phyloP scores from a whole-genome alignment of 164 flowering plant species.

The Vitis riparia region DNA sequence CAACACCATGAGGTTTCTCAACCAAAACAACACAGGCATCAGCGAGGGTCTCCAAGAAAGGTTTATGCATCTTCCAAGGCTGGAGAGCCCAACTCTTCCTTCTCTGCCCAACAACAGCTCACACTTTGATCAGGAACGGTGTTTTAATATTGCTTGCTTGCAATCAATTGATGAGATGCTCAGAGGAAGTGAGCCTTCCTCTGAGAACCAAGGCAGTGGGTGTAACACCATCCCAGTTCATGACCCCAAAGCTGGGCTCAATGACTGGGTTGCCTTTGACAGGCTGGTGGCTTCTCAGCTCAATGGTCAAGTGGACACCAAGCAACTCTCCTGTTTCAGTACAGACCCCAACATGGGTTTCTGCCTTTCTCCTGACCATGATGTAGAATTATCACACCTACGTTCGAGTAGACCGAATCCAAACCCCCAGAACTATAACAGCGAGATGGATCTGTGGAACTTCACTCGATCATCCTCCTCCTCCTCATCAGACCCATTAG shows the following conservation, averaged over 20 bases:
- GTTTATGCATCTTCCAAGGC: slow-evolving; percentile 53
- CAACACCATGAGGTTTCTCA: slow-evolving; percentile 13
- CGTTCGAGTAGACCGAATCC: slow-evolving; percentile 23
- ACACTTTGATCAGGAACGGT: slow-evolving; percentile 22
- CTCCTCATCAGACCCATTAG: slow-evolving; percentile 54
- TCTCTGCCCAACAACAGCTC: slow-evolving; percentile 8
- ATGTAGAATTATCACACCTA: slow-evolving; percentile 21
- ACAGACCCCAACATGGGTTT: slow-evolving; percentile 29
- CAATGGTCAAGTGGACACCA: slow-evolving; percentile 45
- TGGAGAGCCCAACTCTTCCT: slow-evolving; percentile 43
- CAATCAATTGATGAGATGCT: slow-evolving; percentile 25
- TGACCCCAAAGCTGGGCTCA: slow-evolving; percentile 11
- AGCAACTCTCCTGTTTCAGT: slow-evolving; percentile 33
- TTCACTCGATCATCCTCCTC: slow-evolving; percentile 50
- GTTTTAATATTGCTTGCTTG: slow-evolving; percentile 14
- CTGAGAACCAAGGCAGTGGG: neutral
- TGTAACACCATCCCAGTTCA: neutral
- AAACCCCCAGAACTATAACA: slow-evolving; percentile 25
- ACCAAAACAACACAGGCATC: slow-evolving; percentile 1
- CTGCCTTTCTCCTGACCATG: slow-evolving; percentile 24
- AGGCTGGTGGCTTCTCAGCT: slow-evolving; percentile 64
- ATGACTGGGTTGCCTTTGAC: slow-evolving; percentile 62
- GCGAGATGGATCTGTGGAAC: slow-evolving; percentile 58
- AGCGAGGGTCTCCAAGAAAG: slow-evolving; percentile 22
- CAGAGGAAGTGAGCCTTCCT: slow-evolving; percentile 12